Evolutionary conservation across 116 monocot species (phyloP).

Genomic region (Iris pallida): DNA sequence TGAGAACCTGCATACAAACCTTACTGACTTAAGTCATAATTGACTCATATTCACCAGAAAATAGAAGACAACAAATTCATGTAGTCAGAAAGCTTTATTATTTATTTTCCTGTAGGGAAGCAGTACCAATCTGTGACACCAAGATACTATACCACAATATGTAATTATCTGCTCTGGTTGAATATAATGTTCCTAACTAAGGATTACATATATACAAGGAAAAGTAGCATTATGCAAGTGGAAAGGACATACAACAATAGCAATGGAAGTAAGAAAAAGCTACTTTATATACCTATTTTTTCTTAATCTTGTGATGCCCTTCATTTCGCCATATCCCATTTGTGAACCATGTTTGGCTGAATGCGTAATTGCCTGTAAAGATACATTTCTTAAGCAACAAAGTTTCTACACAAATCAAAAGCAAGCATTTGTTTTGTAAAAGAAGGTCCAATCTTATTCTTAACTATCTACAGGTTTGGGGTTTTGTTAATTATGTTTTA

Average conservation of each 20-base stretch:
- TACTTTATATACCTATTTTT: slow-evolving; percentile 40
- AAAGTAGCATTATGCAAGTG: background rate
- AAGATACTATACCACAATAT: too few species aligned
- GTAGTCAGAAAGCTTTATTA: too few species aligned
- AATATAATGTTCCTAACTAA: too few species aligned
- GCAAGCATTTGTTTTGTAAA: background rate
- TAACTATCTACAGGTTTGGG: background rate
- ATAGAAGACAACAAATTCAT: too few species aligned
- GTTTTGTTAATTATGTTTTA: too few species aligned
- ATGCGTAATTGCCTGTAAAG: slow-evolving; percentile 15
- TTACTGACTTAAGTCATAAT: too few species aligned
- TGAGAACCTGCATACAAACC: too few species aligned
- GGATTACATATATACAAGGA: background rate
- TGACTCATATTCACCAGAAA: too few species aligned
- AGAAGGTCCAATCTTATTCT: background rate
- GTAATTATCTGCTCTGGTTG: too few species aligned
- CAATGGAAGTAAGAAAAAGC: background rate
- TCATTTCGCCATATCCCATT: slow-evolving; percentile 4
- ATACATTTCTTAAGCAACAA: background rate
- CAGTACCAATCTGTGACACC: too few species aligned
- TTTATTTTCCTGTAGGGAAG: too few species aligned
- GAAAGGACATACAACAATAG: background rate
- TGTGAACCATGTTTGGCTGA: slow-evolving; percentile 4
- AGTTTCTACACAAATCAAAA: slow-evolving; percentile 2
- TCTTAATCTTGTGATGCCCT: slow-evolving; percentile 27